phyloP scores from a whole-genome alignment of 257 asterid species.

The Nicotiana benthamiana region DNA sequence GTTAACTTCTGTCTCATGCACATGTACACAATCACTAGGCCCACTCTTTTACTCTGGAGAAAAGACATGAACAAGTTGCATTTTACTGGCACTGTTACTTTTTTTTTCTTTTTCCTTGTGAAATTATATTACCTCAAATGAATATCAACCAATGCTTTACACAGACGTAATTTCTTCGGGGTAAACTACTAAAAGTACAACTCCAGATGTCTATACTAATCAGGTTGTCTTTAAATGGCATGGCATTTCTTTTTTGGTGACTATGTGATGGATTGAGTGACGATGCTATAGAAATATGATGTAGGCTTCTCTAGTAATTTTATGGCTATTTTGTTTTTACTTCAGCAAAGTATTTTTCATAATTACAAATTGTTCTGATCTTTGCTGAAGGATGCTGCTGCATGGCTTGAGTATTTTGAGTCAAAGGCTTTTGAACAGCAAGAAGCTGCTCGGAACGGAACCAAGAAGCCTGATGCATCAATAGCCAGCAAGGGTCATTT shows the following conservation, averaged over 20 bases:
- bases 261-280: neutral
- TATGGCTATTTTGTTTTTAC: neutral
- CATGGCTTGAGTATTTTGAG: slow-evolving; percentile 99
- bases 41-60: neutral
- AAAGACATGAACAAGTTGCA: neutral
- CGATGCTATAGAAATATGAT: neutral
- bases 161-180: neutral
- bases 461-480: slow-evolving; percentile 91
- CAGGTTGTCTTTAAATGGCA: neutral
- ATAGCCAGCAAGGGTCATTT: slow-evolving; percentile 99
- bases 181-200: neutral
- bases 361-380: neutral
- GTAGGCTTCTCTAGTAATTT: neutral
- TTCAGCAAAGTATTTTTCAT: neutral
- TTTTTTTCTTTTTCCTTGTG: neutral
- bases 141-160: neutral
- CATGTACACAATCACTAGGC: neutral
- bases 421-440: slow-evolving; percentile 98
- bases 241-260: neutral
- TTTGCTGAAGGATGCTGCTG: slow-evolving; percentile 93
- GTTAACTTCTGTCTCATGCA: slow-evolving; percentile 23
- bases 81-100: neutral
- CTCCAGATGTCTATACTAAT: neutral
- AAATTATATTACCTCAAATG: slow-evolving; percentile 1
- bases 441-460: slow-evolving; percentile 93